These are phyloP conservation scores for Infundibulicybe gibba DNA, from an alignment of 768 basidiomycete species.

Conservation along the genomic window DNA sequence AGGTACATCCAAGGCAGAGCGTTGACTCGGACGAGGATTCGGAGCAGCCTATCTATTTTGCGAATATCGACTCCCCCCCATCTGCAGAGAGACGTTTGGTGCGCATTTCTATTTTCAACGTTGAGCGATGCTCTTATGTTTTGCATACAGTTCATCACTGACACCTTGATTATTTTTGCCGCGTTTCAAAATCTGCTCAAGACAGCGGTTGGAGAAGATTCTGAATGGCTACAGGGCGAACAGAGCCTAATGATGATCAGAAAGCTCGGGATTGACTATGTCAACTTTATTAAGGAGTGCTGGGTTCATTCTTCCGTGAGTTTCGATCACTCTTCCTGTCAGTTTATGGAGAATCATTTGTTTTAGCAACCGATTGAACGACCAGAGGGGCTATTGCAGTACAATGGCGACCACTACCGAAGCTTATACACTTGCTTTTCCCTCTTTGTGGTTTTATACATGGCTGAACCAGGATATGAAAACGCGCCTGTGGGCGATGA, in stretches of 20 bases:
- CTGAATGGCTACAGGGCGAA: conserved; percentile 51
- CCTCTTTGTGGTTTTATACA: conserved; percentile 78
- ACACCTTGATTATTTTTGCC: conserved; percentile 71
- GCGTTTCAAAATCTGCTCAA: conserved; percentile 62
- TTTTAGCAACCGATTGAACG: conserved; percentile 41
- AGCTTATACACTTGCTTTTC: conserved; percentile 77
- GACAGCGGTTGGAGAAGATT: conserved; percentile 32
- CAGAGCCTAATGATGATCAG: conserved; percentile 46
- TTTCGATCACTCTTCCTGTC: conserved; percentile 6
- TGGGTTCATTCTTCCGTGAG: conserved; percentile 73
- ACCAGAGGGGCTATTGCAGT: conserved; percentile 45
- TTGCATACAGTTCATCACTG: conserved; percentile 60
- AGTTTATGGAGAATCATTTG: conserved; percentile 1
- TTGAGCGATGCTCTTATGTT: conserved; percentile 1
- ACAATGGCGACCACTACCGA: conserved; percentile 62
- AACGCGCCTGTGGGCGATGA: conserved; percentile 90
- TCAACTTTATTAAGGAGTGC: conserved; percentile 71
- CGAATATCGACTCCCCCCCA: conserved; percentile 48
- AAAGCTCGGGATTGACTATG: conserved; percentile 74
- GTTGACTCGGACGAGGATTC: conserved; percentile 14
- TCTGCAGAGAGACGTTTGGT: conserved; percentile 64
- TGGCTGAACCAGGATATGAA: conserved; percentile 78
- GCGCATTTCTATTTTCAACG: conserved; percentile 12
- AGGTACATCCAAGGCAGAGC: too few species aligned
- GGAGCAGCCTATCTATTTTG: conserved; percentile 61